Percentiles rank a stretch among this genome's conserved stretches.
Conservation (phyloP, 1,284 basidiomycete species). For the Marasmius sp. region DNA sequence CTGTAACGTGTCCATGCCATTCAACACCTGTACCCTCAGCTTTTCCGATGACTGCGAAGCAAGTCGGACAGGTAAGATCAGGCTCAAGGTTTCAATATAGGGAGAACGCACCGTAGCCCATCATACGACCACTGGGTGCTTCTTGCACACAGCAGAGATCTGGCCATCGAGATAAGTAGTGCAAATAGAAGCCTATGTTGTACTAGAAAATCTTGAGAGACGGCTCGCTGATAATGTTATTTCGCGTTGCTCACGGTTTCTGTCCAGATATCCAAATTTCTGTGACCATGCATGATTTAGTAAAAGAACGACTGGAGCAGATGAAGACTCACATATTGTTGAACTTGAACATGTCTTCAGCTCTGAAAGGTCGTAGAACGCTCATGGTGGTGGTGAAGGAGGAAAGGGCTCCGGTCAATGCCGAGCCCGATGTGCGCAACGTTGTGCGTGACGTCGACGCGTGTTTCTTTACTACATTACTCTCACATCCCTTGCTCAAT, state of each 20-base stretch:
- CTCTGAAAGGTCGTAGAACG: constrained; percentile 78
- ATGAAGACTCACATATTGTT: constrained; percentile 72
- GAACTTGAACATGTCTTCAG: constrained; percentile 87
- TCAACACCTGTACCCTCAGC: constrained; percentile 74
- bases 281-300: constrained; percentile 25
- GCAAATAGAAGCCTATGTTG: constrained; percentile 83
- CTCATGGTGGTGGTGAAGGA: constrained; percentile 56
- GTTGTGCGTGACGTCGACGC: background rate
- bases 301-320: too few relatives aligned
- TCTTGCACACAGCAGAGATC: constrained; percentile 84
- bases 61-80: constrained; percentile 2
- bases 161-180: constrained; percentile 87
- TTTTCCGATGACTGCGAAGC: constrained; percentile 76
- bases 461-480: too few relatives aligned
- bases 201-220: constrained; percentile 49
- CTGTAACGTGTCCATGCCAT: constrained; percentile 91
- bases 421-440: background rate
- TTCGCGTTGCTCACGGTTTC: constrained; percentile 75
- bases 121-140: constrained; percentile 75
- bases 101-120: constrained; percentile 76
- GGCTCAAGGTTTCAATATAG: constrained; percentile 4
- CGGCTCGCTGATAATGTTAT: background rate
- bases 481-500: too few relatives aligned
- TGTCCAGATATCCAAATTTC: constrained; percentile 92
- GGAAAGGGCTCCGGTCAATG: background rate